Evolutionary conservation across 2,329 filamentous ascomycete species (phyloP).

Genomic region (Phoma sp.): DNA sequence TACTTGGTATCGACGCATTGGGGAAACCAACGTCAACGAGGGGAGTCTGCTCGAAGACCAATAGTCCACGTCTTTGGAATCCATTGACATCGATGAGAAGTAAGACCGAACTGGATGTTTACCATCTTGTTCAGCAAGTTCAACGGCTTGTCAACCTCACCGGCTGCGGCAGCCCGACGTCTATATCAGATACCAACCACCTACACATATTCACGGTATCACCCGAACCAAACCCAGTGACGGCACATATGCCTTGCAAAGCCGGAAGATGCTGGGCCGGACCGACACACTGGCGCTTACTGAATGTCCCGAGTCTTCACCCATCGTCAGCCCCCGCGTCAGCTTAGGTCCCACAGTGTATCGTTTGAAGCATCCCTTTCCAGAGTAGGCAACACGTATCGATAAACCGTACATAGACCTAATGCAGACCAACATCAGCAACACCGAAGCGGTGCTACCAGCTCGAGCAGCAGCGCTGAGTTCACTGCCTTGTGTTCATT

Average conservation of each 20-base stretch:
- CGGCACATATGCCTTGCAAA: background rate
- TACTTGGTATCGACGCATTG: constrained; percentile 4
- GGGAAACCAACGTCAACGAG: background rate
- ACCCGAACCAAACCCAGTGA: constrained; percentile 8
- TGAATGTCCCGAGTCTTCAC: background rate
- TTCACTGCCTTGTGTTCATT: too few species aligned
- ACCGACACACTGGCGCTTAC: constrained; percentile 18
- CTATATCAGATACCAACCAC: background rate
- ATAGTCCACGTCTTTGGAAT: background rate
- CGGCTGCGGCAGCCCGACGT: background rate
- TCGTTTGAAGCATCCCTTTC: background rate
- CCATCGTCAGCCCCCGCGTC: constrained; percentile 11
- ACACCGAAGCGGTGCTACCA: background rate
- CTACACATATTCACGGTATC: constrained; percentile 2
- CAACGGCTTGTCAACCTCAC: constrained; percentile 4
- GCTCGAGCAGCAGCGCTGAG: background rate
- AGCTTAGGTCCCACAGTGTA: constrained; percentile 3
- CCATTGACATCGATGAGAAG: background rate
- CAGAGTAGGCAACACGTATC: constrained; percentile 4
- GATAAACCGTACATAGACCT: constrained; percentile 15
- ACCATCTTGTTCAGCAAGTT: background rate
- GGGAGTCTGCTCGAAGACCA: background rate
- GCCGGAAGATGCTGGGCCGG: constrained; percentile 6
- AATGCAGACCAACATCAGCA: constrained; percentile 4
- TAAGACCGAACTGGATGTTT: background rate